Evolutionary conservation across 164 flowering plant genomes (phyloP), one percentile per base, ranked within the genome.

Genomic region (Vitis riparia): DNA sequence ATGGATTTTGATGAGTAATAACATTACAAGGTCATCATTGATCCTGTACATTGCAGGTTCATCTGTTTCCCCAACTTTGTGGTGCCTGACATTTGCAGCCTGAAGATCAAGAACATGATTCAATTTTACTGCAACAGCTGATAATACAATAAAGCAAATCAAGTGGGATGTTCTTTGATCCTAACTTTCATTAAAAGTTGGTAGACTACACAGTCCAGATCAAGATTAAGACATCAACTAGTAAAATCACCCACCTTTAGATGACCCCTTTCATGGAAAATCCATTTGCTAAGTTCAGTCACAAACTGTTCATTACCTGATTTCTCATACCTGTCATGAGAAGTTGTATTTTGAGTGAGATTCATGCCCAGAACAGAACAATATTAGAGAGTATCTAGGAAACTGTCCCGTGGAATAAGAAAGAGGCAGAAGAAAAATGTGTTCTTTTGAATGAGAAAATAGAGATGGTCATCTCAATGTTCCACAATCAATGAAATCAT

Each of bases 231-330:
- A 51, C 13, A 66, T 55, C 13, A 23, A 23, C 1, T 30, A 3
- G 9, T 16, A n/a, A 37, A 51, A 51, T 58, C 62, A 5, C 80
- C 81, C 73, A 95, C 98, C 97, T 96, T 96, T 17, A 96, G 90
- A 83, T 93, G 98, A 16, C 98, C 98, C 62, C 97, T 93, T 81
- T 93, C 99, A 71, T 93, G 98, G 93, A 96, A 96, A 66, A 96
- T 84, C 99, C 99, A 96, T 85, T 89, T 96, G 92, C 97, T 93
- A 59, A 92, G 79, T 82, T 93, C 99, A 76, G 89, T 86, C 58
- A 80, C 75, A 82, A 96, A 92, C 75, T 93, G 99, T 78, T 96
- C 92, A 76, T 96, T 96, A 1, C 98, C 99, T 74, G 97, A 88
- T 83, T 88, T 93, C 57, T 78, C 91, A 73, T 86, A 82, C 71